Percentiles rank a stretch among this genome's conserved stretches.
Conservation (phyloP, 108 stramenopile genomes). For the Nitzschia putrida region DNA sequence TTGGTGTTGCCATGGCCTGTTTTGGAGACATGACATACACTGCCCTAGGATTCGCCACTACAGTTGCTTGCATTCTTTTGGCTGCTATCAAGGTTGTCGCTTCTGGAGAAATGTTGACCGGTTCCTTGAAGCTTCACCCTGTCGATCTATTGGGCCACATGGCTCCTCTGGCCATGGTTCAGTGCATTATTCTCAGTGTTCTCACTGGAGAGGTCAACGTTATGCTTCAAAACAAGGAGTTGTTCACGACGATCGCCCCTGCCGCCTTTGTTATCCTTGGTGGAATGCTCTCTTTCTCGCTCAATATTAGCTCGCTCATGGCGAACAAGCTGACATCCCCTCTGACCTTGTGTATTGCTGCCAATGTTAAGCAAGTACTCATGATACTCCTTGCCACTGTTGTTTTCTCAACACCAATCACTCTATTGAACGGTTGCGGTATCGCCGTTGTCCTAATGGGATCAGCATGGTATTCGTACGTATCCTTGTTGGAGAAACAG, state of each 20-base stretch:
- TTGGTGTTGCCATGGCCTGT: slow-evolving; percentile 73
- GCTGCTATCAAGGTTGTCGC: slow-evolving; percentile 76
- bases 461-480: slow-evolving; percentile 77
- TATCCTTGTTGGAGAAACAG: slow-evolving; percentile 64
- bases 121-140: slow-evolving; percentile 70
- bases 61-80: slow-evolving; percentile 56
- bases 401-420: slow-evolving; percentile 53
- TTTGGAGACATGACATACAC: slow-evolving; percentile 77
- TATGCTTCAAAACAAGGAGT: slow-evolving; percentile 47
- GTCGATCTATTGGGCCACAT: slow-evolving; percentile 79
- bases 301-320: slow-evolving; percentile 80
- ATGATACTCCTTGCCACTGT: slow-evolving; percentile 67
- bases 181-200: slow-evolving; percentile 51
- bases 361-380: slow-evolving; percentile 89
- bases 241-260: slow-evolving; percentile 37
- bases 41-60: slow-evolving; percentile 61
- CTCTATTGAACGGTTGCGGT: slow-evolving; percentile 59
- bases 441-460: slow-evolving; percentile 71
- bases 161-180: slow-evolving; percentile 81
- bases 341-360: slow-evolving; percentile 83
- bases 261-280: slow-evolving; percentile 49
- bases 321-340: slow-evolving; percentile 88
- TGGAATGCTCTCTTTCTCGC: slow-evolving; percentile 72
- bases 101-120: slow-evolving; percentile 75
- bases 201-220: slow-evolving; percentile 61